phyloP scores from a whole-genome alignment of 345 rosid species.

The Xanthoceras sorbifolium region DNA sequence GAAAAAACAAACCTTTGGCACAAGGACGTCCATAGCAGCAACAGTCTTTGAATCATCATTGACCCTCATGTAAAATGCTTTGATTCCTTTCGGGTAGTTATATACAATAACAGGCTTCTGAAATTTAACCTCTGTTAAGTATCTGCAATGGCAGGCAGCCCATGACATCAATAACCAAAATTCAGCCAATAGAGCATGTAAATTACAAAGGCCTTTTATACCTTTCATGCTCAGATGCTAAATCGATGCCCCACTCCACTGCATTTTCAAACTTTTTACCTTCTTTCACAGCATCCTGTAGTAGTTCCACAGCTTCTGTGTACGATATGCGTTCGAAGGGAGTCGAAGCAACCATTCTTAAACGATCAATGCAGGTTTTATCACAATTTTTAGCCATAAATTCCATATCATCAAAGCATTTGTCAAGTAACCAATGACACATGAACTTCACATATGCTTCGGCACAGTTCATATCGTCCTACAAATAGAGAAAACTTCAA shows the following conservation, averaged over 20 bases:
- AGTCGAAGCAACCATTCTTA: slow-evolving; percentile 74
- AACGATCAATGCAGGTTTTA: slow-evolving; percentile 69
- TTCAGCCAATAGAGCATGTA: neutral
- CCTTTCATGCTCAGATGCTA: slow-evolving; percentile 99
- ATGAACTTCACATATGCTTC: slow-evolving; percentile 88
- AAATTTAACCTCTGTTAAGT: slow-evolving; percentile 82
- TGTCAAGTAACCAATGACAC: slow-evolving; percentile 86
- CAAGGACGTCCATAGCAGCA: slow-evolving; percentile 98
- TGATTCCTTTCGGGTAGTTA: slow-evolving; percentile 91
- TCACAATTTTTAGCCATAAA: slow-evolving; percentile 84
- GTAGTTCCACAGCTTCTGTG: slow-evolving; percentile 73
- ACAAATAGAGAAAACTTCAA: slow-evolving; percentile 21
- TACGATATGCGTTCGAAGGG: slow-evolving; percentile 81
- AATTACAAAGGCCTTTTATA: slow-evolving; percentile 16
- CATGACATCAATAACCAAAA: slow-evolving; percentile 8
- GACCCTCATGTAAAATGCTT: slow-evolving; percentile 95
- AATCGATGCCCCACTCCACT: slow-evolving; percentile 93
- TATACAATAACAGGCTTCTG: slow-evolving; percentile 90
- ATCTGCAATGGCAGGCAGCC: slow-evolving; percentile 47
- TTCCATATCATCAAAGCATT: slow-evolving; percentile 82
- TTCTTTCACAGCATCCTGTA: slow-evolving; percentile 62
- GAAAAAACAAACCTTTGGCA: slow-evolving; percentile 67
- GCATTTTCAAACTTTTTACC: slow-evolving; percentile 78
- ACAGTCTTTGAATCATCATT: slow-evolving; percentile 89
- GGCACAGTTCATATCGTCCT: slow-evolving; percentile 98